Evolutionary conservation across 257 asterid genomes (phyloP).

Genomic region (Pogostemon cablin): DNA sequence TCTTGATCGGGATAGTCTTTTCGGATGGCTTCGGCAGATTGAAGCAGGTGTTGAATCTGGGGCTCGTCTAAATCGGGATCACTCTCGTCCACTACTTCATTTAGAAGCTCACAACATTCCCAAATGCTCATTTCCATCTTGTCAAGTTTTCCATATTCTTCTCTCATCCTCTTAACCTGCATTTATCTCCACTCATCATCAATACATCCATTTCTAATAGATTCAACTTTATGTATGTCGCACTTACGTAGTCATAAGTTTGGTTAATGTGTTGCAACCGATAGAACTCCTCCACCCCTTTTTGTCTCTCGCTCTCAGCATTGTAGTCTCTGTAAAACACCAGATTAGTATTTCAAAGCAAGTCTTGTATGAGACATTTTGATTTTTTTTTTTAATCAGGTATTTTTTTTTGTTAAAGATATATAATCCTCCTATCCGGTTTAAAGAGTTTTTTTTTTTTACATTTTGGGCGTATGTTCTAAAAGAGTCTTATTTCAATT

Average conservation of each 20-base stretch:
- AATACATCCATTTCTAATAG: too few species aligned
- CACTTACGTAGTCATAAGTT: slow-evolving; percentile 61
- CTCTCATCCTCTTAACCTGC: slow-evolving; percentile 52
- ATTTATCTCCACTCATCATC: not conserved
- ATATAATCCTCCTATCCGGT: too few species aligned
- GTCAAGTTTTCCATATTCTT: slow-evolving; percentile 38
- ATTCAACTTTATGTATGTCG: not conserved
- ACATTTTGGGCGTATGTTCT: too few species aligned
- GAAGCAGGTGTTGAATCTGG: slow-evolving; percentile 50
- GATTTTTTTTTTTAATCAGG: too few species aligned
- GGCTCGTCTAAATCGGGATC: slow-evolving; percentile 63
- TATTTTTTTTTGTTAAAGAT: too few species aligned
- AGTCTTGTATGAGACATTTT: too few species aligned
- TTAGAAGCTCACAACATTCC: slow-evolving; percentile 55
- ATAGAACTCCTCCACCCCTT: slow-evolving; percentile 73
- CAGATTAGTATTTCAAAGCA: not conserved
- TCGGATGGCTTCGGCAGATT: slow-evolving; percentile 52
- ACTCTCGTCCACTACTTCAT: slow-evolving; percentile 50
- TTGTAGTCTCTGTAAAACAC: slow-evolving; percentile 53
- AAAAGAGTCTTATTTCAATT: too few species aligned
- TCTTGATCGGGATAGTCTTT: slow-evolving; percentile 49
- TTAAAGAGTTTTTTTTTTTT: too few species aligned
- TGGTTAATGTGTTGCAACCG: slow-evolving; percentile 68
- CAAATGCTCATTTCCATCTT: slow-evolving; percentile 52
- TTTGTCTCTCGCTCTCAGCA: slow-evolving; percentile 64